Base-by-base conservation (phyloP, 2,329 filamentous ascomycete species). In the Bipolaris gigantea region DNA sequence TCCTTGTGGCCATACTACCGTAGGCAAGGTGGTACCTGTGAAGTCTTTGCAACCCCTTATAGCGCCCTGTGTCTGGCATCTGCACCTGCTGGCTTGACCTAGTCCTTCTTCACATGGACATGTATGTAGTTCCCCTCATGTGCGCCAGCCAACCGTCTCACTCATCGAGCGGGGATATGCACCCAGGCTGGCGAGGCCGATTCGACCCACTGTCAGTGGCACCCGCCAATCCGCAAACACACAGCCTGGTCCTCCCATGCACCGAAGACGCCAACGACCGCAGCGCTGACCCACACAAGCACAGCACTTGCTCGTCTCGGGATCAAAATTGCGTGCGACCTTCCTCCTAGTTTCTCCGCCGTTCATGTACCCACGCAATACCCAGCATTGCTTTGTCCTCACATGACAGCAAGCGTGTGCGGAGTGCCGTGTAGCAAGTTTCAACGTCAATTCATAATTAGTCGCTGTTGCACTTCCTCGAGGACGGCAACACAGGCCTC, bases 261-360 rank as follows among this genome's bases (percentile, higher is more conserved):
- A 56, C 44, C 44, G 59, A 61, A 57, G 56, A 56, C 64, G 55
- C 61, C 64, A 60, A 64, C 56, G 58, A 69, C 69, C 65, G 64
- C 63, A 59, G 53, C 61, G 57, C 62, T 60, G 71, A 62, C 69
- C 69, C 70, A 73, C 71, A 65, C 54, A 66, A 66, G 67, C 69
- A 72, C 71, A 73, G 66, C 63, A 55, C 53, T 56, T 54, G 59
- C 62, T 64, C 65, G 67, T 72, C 71, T 66, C 68, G 67, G 67
- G 70, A 73, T 69, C 70, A 73, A 73, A 73, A 70, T 72, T 72
- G 59, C 63, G 69, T 73, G 71, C 69, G 69, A 70, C 66, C 60
- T 64, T 62, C 55, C 59, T 55, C 57, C 57, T 57, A 63, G 62
- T 50, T 52, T 64, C 67, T 67, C 69, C 64, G 59, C 68, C 61